phyloP scores from a whole-genome alignment of 2,329 filamentous ascomycete genomes.

The Microdochium paspali region DNA sequence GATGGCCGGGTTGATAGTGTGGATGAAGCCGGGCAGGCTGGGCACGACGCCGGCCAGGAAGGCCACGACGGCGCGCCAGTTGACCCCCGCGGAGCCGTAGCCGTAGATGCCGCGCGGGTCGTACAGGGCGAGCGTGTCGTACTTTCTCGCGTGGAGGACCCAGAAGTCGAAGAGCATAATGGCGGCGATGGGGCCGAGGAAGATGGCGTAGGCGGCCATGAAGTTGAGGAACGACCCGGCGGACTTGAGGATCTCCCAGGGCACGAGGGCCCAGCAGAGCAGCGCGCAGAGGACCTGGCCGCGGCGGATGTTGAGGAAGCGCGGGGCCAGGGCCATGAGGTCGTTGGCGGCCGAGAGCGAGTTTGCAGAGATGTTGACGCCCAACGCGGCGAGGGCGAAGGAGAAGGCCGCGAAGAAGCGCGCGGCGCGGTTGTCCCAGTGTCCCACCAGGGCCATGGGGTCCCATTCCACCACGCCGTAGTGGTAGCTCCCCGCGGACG shows the following conservation, averaged over 20 bases:
- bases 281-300: slow-evolving; percentile 19
- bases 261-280: slow-evolving; percentile 22
- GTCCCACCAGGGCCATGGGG: slow-evolving; percentile 34
- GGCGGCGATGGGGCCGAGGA: slow-evolving; percentile 20
- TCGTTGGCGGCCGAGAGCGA: slow-evolving; percentile 19
- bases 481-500: slow-evolving; percentile 30
- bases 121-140: slow-evolving; percentile 27
- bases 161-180: slow-evolving; percentile 13
- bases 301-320: slow-evolving; percentile 20
- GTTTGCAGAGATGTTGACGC: slow-evolving; percentile 19
- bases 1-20: slow-evolving; percentile 10
- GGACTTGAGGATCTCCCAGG: slow-evolving; percentile 23
- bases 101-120: slow-evolving; percentile 23
- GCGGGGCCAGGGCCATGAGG: slow-evolving; percentile 16
- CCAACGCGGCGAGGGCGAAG: slow-evolving; percentile 29
- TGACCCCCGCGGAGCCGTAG: slow-evolving; percentile 17
- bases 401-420: slow-evolving; percentile 18
- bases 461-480: slow-evolving; percentile 38
- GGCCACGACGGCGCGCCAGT: slow-evolving; percentile 21
- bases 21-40: slow-evolving; percentile 19
- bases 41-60: slow-evolving; percentile 15
- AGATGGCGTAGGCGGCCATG: slow-evolving; percentile 20
- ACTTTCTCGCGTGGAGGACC: slow-evolving; percentile 18
- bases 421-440: slow-evolving; percentile 24
- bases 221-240: slow-evolving; percentile 19